Evolutionary conservation across 2,329 filamentous ascomycete genomes (phyloP).

Genomic region (Leptographium procerum): DNA sequence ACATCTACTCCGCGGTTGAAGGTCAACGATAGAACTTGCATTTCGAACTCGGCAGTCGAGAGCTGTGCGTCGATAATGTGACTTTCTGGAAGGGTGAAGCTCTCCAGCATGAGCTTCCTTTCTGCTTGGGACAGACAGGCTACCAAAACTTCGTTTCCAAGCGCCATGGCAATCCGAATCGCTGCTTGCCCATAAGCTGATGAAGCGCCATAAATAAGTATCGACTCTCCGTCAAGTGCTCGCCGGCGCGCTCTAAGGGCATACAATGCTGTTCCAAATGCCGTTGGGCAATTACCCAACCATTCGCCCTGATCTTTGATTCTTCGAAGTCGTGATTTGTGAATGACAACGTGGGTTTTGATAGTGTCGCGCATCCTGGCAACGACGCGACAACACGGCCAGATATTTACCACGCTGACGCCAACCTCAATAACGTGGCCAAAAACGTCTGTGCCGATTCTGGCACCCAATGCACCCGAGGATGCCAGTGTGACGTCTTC

Average conservation of each 20-base stretch:
- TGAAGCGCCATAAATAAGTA: conserved; percentile 32
- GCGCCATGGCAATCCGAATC: conserved; percentile 24
- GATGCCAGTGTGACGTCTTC: conserved; percentile 24
- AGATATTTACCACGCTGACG: conserved; percentile 18
- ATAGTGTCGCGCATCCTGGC: conserved; percentile 27
- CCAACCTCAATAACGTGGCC: conserved; percentile 27
- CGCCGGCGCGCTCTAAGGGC: conserved; percentile 22
- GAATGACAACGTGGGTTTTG: conserved; percentile 21
- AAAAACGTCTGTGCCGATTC: conserved; percentile 24
- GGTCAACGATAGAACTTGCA: conserved; percentile 21
- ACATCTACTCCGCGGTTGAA: conserved; percentile 26
- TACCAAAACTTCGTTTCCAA: conserved; percentile 23
- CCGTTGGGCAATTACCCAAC: conserved; percentile 22
- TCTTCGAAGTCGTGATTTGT: conserved; percentile 23
- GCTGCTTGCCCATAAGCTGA: conserved; percentile 32
- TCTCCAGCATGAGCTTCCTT: conserved; percentile 21
- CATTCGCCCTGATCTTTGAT: conserved; percentile 14
- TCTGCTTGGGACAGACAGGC: conserved; percentile 27
- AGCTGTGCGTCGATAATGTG: conserved; percentile 21
- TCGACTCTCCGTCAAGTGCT: conserved; percentile 17
- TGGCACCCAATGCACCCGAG: neutral
- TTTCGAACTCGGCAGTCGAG: conserved; percentile 2
- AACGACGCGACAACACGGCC: conserved; percentile 28
- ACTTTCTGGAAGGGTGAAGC: conserved; percentile 13
- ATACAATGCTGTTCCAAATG: conserved; percentile 31